Evolutionary conservation across 805 yeast genomes (phyloP).

Genomic region (Starmera dryadoides): DNA sequence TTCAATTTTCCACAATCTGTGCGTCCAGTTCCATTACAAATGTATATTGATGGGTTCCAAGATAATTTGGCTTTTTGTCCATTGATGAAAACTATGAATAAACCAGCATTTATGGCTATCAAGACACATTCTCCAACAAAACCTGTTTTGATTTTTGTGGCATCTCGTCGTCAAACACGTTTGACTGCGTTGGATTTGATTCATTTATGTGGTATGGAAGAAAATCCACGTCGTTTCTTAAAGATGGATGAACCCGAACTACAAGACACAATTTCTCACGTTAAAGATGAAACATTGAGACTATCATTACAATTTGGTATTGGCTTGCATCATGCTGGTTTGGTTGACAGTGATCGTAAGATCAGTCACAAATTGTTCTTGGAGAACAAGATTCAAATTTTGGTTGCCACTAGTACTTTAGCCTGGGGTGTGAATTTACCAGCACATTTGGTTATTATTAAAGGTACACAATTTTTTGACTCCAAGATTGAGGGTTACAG

Average conservation of each 20-base stretch:
- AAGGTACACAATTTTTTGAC: constrained; percentile 95
- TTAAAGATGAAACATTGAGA: constrained; percentile 69
- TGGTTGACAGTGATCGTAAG: constrained; percentile 85
- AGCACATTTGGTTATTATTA: constrained; percentile 92
- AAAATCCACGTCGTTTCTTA: constrained; percentile 54
- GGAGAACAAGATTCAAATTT: constrained; percentile 76
- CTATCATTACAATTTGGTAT: constrained; percentile 79
- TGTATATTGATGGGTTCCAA: constrained; percentile 78
- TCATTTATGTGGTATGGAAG: constrained; percentile 56
- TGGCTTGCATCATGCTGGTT: constrained; percentile 97
- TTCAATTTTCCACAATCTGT: constrained; percentile 93
- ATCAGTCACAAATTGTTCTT: constrained; percentile 81
- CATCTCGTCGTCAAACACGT: constrained; percentile 91
- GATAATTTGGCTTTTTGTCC: constrained; percentile 78
- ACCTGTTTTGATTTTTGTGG: constrained; percentile 97
- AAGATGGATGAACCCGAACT: constrained; percentile 41
- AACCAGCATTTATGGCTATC: constrained; percentile 67
- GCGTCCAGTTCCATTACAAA: constrained; percentile 91
- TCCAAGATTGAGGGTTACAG: constrained; percentile 90
- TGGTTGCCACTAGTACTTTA: constrained; percentile 92
- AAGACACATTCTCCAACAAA: constrained; percentile 62
- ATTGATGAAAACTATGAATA: constrained; percentile 64
- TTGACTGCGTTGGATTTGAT: constrained; percentile 73
- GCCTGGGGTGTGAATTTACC: constrained; percentile 99
- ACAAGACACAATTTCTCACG: constrained; percentile 54